Percentiles rank a stretch among this genome's conserved stretches.
Evolutionary conservation across 2,329 filamentous ascomycete species (phyloP).

Genomic region (Rutstroemia sp.): DNA sequence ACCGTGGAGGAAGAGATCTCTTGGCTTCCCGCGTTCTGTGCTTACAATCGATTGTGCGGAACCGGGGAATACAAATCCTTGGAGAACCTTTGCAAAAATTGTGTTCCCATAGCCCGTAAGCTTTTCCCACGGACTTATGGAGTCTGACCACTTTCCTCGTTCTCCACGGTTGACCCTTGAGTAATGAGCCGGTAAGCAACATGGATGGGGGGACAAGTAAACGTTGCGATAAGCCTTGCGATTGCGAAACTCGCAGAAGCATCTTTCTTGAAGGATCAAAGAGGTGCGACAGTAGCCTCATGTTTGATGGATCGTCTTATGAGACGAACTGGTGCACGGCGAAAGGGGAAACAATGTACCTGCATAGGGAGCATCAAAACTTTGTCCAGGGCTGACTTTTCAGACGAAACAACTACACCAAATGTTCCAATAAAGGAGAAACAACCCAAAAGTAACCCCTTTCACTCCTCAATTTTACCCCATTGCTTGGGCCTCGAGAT

Average conservation of each 20-base stretch:
- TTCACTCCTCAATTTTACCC: neutral
- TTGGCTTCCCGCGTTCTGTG: too few relatives aligned
- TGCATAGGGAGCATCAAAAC: neutral
- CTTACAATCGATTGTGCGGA: too few relatives aligned
- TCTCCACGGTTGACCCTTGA: too few relatives aligned
- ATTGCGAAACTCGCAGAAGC: neutral
- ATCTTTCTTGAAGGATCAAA: neutral
- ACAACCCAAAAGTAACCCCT: neutral
- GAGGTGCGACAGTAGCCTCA: neutral
- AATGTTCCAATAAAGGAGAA: constrained; percentile 1
- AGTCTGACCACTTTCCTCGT: too few relatives aligned
- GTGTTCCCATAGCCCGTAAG: too few relatives aligned
- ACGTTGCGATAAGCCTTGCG: neutral
- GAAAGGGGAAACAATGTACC: neutral
- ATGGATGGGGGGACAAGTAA: neutral
- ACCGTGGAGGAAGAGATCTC: neutral
- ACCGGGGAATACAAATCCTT: too few relatives aligned
- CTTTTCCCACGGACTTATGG: too few relatives aligned
- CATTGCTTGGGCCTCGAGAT: neutral
- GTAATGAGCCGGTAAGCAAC: neutral
- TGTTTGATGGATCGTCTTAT: constrained; percentile 1
- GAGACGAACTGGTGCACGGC: neutral
- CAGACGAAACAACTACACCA: neutral
- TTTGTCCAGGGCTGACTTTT: neutral
- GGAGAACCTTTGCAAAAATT: too few relatives aligned